Evolutionary conservation across 1,284 basidiomycete genomes (phyloP).

Genomic region (Naganishia albida): DNA sequence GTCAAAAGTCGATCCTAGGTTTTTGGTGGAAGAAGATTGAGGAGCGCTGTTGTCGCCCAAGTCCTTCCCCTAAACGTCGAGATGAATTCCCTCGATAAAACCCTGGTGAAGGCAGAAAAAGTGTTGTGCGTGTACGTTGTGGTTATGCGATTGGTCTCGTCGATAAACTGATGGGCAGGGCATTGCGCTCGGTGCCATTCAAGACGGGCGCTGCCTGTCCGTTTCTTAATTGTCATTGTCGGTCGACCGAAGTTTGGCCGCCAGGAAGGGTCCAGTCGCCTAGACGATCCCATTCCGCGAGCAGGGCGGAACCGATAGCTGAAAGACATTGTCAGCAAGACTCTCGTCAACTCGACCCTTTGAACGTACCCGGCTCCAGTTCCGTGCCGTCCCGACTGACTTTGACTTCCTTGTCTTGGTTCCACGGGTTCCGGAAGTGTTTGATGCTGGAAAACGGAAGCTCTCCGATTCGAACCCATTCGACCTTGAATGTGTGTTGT

Average conservation of each 20-base stretch:
- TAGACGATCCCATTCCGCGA: slow-evolving; percentile 68
- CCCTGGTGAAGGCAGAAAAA: not conserved
- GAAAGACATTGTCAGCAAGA: not conserved
- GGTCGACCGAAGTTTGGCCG: not conserved
- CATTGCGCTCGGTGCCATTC: not conserved
- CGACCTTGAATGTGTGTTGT: slow-evolving; percentile 77
- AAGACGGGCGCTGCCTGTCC: not conserved
- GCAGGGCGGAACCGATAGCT: slow-evolving; percentile 67
- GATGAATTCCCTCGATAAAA: not conserved
- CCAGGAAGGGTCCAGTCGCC: not conserved
- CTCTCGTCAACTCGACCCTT: no score
- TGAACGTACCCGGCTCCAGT: slow-evolving; percentile 68
- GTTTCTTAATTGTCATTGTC: not conserved
- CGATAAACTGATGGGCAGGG: not conserved
- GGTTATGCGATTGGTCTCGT: not conserved
- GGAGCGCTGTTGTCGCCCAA: not conserved
- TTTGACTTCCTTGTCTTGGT: slow-evolving; percentile 85
- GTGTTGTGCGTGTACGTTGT: not conserved
- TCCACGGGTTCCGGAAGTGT: slow-evolving; percentile 88
- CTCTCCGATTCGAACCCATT: slow-evolving; percentile 76
- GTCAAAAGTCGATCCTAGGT: no score
- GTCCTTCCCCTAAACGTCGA: not conserved
- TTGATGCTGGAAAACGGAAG: slow-evolving; percentile 77
- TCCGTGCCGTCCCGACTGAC: slow-evolving; percentile 88
- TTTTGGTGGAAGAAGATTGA: no score